These are phyloP conservation scores for Allium cepa DNA, from an alignment of 106 monocot genomes.

Conservation along the genomic window DNA sequence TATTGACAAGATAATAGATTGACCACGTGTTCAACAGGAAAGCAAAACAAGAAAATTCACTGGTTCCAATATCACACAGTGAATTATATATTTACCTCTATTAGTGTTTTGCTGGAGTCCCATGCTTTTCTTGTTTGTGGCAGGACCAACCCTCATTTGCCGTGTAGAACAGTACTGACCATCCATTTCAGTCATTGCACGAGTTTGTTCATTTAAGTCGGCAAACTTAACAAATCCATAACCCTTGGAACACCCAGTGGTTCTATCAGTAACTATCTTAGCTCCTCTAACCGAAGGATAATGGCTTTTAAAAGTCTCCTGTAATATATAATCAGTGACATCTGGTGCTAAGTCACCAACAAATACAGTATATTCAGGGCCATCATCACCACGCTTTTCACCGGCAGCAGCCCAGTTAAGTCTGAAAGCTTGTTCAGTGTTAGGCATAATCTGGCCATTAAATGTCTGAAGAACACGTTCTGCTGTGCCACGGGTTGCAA, in stretches of 20 bases:
- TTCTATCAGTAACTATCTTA: conserved; percentile 69
- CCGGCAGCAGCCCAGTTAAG: conserved; percentile 79
- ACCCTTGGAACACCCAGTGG: conserved; percentile 81
- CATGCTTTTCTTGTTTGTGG: conserved; percentile 50
- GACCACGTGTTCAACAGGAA: conserved; percentile 9
- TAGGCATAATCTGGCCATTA: conserved; percentile 69
- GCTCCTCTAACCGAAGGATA: conserved; percentile 78
- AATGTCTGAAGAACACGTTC: conserved; percentile 55
- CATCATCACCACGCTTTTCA: conserved; percentile 54
- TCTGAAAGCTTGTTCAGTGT: conserved; percentile 44
- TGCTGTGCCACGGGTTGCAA: conserved; percentile 54
- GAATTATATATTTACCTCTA: conserved; percentile 28
- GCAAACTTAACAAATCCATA: conserved; percentile 87
- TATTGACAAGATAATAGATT: background rate
- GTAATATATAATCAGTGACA: conserved; percentile 67
- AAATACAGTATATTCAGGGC: conserved; percentile 66
- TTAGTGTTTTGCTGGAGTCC: conserved; percentile 24
- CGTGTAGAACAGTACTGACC: conserved; percentile 68
- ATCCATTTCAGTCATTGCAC: conserved; percentile 93
- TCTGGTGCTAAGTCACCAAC: conserved; percentile 85
- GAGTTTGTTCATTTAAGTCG: conserved; percentile 62
- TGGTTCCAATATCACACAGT: background rate
- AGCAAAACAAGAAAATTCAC: background rate
- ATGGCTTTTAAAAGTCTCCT: conserved; percentile 54
- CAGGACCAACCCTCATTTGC: conserved; percentile 71